These are phyloP conservation scores for Blastobotrys persicus DNA, from an alignment of 1,139 yeast species.

Conservation along the genomic window DNA sequence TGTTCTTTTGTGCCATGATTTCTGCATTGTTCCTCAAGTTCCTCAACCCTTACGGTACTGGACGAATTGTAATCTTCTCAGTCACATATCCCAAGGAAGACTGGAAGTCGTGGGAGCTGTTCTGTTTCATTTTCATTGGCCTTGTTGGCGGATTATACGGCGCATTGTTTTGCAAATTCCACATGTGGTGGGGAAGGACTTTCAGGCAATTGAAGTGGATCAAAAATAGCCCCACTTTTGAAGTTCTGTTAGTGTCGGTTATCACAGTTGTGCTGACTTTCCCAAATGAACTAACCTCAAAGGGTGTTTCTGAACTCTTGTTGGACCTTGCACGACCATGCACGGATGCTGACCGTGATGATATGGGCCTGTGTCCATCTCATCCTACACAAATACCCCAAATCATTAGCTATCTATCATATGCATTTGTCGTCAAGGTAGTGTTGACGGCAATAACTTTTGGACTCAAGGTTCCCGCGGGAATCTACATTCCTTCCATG, in stretches of 20 bases:
- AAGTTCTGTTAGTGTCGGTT: slow-evolving; percentile 49
- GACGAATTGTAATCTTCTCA: slow-evolving; percentile 59
- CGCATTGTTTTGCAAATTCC: slow-evolving; percentile 51
- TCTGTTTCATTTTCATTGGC: slow-evolving; percentile 51
- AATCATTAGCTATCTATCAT: slow-evolving; percentile 41
- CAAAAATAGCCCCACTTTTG: slow-evolving; percentile 46
- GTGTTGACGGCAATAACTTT: slow-evolving; percentile 53
- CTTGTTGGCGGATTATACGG: slow-evolving; percentile 60
- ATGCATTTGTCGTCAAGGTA: slow-evolving; percentile 50
- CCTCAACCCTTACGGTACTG: slow-evolving; percentile 62
- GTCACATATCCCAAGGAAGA: slow-evolving; percentile 50
- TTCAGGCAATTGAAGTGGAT: slow-evolving; percentile 42
- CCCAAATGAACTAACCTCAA: slow-evolving; percentile 53
- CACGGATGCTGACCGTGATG: slow-evolving; percentile 23
- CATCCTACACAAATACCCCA: slow-evolving; percentile 34
- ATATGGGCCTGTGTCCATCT: slow-evolving; percentile 44
- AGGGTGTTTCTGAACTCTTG: slow-evolving; percentile 54
- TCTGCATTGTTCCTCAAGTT: slow-evolving; percentile 57
- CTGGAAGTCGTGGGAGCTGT: slow-evolving; percentile 52
- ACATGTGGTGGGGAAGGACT: slow-evolving; percentile 47
- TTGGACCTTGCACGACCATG: slow-evolving; percentile 57
- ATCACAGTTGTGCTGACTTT: slow-evolving; percentile 52
- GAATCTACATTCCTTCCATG: slow-evolving; percentile 69
- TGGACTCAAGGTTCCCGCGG: slow-evolving; percentile 64
- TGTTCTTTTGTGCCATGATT: slow-evolving; percentile 59